Conservation (phyloP, 2,329 filamentous ascomycete genomes). For the Xylaria hypoxylon region DNA sequence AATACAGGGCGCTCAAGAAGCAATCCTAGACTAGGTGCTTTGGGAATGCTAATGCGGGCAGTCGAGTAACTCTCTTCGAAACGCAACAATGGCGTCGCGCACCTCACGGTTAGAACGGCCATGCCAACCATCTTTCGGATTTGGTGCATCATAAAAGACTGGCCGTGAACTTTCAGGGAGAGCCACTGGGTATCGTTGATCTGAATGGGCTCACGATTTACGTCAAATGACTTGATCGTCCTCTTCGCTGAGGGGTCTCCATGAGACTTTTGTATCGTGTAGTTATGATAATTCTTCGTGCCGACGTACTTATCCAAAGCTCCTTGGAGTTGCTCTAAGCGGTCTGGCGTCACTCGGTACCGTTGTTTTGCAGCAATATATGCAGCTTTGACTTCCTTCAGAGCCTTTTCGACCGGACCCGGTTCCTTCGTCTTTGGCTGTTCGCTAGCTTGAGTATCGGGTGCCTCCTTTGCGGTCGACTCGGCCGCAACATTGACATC, state of each 20-base stretch:
- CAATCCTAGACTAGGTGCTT: constrained; percentile 89
- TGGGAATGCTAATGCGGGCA: constrained; percentile 86
- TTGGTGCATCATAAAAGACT: constrained; percentile 99
- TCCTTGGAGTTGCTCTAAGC: constrained; percentile 79
- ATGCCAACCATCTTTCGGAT: constrained; percentile 99
- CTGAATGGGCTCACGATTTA: constrained; percentile 79
- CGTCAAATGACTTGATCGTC: constrained; percentile 90
- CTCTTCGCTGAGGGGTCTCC: constrained; percentile 87
- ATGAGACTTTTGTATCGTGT: constrained; percentile 88
- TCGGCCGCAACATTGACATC: constrained; percentile 37
- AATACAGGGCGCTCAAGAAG: constrained; percentile 93
- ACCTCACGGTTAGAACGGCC: constrained; percentile 85
- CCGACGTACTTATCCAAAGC: constrained; percentile 81
- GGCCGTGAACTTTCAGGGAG: constrained; percentile 93
- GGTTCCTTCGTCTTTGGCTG: constrained; percentile 55
- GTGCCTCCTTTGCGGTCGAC: constrained; percentile 37
- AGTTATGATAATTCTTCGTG: constrained; percentile 96
- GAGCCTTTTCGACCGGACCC: constrained; percentile 70
- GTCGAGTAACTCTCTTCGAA: constrained; percentile 80
- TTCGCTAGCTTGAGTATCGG: constrained; percentile 31
- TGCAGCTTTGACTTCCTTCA: constrained; percentile 81
- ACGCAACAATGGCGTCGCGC: constrained; percentile 77
- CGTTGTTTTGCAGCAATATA: constrained; percentile 85
- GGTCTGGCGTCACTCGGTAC: constrained; percentile 81
- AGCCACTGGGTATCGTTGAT: constrained; percentile 96